Evolutionary conservation across 2,329 filamentous ascomycete genomes (phyloP).

Genomic region (Juglanconis juglandina): DNA sequence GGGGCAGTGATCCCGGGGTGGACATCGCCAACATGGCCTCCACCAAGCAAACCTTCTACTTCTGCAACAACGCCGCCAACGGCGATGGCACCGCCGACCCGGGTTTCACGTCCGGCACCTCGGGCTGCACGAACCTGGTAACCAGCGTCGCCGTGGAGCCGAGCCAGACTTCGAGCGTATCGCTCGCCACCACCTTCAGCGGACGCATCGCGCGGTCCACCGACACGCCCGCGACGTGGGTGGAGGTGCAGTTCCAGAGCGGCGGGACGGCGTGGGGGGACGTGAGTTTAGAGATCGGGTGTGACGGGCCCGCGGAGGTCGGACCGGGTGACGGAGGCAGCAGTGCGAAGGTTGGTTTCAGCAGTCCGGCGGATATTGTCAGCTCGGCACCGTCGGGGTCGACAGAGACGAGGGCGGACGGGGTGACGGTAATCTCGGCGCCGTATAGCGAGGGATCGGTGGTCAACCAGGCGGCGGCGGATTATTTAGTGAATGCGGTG

Average conservation of each 20-base stretch:
- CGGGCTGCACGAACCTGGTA: slow-evolving; percentile 6
- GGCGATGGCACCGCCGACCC: slow-evolving; percentile 13
- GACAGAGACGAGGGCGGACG: slow-evolving; percentile 8
- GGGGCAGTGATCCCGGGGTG: neutral
- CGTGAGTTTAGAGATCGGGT: slow-evolving; percentile 11
- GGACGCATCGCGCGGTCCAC: slow-evolving; percentile 15
- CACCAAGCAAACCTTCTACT: slow-evolving; percentile 14
- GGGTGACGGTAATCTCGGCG: slow-evolving; percentile 8
- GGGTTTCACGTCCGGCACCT: slow-evolving; percentile 12
- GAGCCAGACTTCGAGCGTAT: neutral
- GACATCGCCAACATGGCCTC: slow-evolving; percentile 12
- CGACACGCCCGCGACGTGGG: slow-evolving; percentile 12
- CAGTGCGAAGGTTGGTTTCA: slow-evolving; percentile 1
- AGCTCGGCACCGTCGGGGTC: neutral
- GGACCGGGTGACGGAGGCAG: slow-evolving; percentile 7
- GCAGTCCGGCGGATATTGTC: neutral
- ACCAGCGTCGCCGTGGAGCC: slow-evolving; percentile 8
- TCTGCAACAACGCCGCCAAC: slow-evolving; percentile 15
- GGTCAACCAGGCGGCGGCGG: slow-evolving; percentile 5
- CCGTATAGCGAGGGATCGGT: slow-evolving; percentile 6
- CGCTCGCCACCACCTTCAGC: slow-evolving; percentile 3
- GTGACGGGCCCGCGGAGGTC: slow-evolving; percentile 12
- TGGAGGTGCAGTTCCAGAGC: slow-evolving; percentile 15
- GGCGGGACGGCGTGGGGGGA: slow-evolving; percentile 13
- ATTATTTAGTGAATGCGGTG: slow-evolving; percentile 6